Evolutionary conservation across 208 protist species (phyloP).

Genomic region (Leishmania amazonensis): DNA sequence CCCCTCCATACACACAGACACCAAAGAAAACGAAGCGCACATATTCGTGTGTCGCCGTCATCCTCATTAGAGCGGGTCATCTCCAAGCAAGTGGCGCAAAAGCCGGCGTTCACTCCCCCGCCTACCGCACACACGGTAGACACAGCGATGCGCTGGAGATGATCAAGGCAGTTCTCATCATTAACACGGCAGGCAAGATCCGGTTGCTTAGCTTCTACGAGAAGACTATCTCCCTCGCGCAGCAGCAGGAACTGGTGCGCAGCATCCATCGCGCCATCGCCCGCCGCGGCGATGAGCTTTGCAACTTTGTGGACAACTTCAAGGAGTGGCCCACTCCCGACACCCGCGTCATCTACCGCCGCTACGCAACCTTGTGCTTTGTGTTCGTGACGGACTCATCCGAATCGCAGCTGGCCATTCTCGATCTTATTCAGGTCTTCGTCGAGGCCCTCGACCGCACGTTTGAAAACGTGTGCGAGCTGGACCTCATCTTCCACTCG

Average conservation of each 20-base stretch:
- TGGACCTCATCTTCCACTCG: conserved; percentile 99
- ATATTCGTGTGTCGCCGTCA: background rate
- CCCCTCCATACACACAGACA: too few species aligned
- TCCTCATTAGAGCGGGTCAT: background rate
- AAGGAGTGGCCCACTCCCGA: conserved; percentile 93
- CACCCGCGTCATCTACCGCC: conserved; percentile 96
- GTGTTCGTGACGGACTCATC: conserved; percentile 97
- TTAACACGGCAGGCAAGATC: conserved; percentile 98
- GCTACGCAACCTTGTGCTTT: conserved; percentile 99
- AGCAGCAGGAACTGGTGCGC: conserved; percentile 92
- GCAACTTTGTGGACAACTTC: conserved; percentile 97
- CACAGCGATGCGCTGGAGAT: conserved; percentile 48
- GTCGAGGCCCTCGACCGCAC: conserved; percentile 97
- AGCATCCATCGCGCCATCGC: conserved; percentile 92
- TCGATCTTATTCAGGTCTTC: conserved; percentile 98
- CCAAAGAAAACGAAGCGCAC: background rate
- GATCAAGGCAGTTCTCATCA: conserved; percentile 97
- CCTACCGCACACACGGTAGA: background rate
- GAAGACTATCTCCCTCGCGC: conserved; percentile 60
- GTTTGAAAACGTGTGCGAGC: conserved; percentile 99
- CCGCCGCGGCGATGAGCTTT: conserved; percentile 92
- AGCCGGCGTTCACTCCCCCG: background rate
- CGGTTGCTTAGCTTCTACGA: conserved; percentile 97
- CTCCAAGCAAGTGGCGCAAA: background rate
- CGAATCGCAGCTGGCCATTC: conserved; percentile 97